Base-by-base conservation (phyloP, 805 yeast genomes). In the Kuraishia floccosa region DNA sequence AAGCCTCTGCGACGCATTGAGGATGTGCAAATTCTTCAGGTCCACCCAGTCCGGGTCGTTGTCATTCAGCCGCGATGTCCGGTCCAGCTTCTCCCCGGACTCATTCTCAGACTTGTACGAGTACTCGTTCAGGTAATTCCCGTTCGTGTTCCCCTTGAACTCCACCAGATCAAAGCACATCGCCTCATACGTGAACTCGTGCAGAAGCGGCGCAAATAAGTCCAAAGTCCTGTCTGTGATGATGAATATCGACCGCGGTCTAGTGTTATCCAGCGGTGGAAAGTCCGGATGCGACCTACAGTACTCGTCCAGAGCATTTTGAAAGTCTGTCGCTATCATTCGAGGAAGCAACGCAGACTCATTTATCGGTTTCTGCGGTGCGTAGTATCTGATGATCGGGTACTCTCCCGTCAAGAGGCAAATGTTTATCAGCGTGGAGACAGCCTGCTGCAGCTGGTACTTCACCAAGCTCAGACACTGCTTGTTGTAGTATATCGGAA, bases 131-230 rank as follows among this genome's bases (percentile, higher is more conserved):
- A 16, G 17, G 19, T 34, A 37, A 12, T 39, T 19, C 8, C 40
- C 42, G 14, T 39, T 26, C 10, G 31, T 30, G 25, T 39, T 35
- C 12, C 26, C 24, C 11, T 29, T 24, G 21, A 32, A 32, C 20
- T 32, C 35, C 17, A 29, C 20, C 24, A 25, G 11, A n/a, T 89
- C 98, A 58, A 79, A 78, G 13, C 87, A 80, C 82, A 87, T 76
- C 4, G 96, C 87, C 54, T 89, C 94, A 53, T 87, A 91, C 16
- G 79, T 72, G 53, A 87, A 84, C 49, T 85, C 95, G 52, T 91
- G 97, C 33, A 87, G 54, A 28, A 91, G 50, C 0, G 96, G 95
- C 5, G 91, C 81, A 43, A 72, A 71, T 30, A 80, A 59, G 50
- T 93, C 98, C 49, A 86, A 49, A 2, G 94, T 67, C 38, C 99